Percentiles rank a stretch among this genome's conserved stretches.
phyloP scores from a whole-genome alignment of 179 eudicot genomes.

The Amaranthus tricolor region DNA sequence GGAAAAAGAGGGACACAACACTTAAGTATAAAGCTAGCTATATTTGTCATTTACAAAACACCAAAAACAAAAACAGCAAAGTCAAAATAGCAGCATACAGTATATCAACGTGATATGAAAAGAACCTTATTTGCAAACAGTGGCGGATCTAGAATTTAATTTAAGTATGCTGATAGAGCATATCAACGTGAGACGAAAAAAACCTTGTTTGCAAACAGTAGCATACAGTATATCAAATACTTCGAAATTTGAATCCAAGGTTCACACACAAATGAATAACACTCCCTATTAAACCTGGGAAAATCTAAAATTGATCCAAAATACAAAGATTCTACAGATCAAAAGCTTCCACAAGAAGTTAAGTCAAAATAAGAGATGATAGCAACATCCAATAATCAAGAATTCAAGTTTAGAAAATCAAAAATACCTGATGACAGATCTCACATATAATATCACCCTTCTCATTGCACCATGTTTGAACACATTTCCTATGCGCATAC shows the following conservation, averaged over 20 bases:
- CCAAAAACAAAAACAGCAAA: background rate
- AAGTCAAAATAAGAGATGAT: background rate
- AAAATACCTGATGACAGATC: conserved; percentile 68
- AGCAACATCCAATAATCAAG: conserved; percentile 9
- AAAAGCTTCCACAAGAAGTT: background rate
- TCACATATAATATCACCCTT: conserved; percentile 72
- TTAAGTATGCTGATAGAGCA: background rate
- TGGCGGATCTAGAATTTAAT: too few species aligned
- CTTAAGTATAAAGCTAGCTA: background rate
- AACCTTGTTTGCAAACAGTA: background rate
- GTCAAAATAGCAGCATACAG: background rate
- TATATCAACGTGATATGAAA: background rate
- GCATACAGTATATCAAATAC: background rate
- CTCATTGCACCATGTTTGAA: conserved; percentile 80
- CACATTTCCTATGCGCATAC: conserved; percentile 82
- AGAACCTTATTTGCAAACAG: background rate
- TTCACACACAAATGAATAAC: background rate
- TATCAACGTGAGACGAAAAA: background rate
- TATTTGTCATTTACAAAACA: background rate
- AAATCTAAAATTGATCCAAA: background rate
- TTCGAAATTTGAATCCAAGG: background rate
- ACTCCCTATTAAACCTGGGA: background rate
- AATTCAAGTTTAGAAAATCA: conserved; percentile 8
- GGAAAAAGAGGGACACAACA: background rate
- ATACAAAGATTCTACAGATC: background rate